These are phyloP conservation scores for Peronosclerospora sorghi DNA, from an alignment of 352 stramenopile species.

Conservation along the genomic window DNA sequence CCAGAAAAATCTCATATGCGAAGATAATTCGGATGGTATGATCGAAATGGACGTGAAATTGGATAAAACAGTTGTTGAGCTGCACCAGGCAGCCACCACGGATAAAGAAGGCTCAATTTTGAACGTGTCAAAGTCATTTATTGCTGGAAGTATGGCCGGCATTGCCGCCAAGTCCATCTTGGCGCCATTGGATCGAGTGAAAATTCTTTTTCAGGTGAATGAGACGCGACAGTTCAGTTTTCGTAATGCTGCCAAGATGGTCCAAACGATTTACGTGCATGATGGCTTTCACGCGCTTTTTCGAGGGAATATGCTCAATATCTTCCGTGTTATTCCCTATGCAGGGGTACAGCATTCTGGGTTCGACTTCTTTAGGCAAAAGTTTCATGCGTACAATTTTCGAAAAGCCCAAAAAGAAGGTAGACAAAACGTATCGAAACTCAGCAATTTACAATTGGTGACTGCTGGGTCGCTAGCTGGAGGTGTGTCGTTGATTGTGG, in stretches of 20 bases:
- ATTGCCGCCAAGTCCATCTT: slow-evolving; percentile 70
- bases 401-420: slow-evolving; percentile 27
- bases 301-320: slow-evolving; percentile 66
- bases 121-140: slow-evolving; percentile 75
- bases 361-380: slow-evolving; percentile 73
- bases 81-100: slow-evolving; percentile 1
- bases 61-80: slow-evolving; percentile 8
- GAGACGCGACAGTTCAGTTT: slow-evolving; percentile 65
- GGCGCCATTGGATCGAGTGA: slow-evolving; percentile 69
- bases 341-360: slow-evolving; percentile 72
- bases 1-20: not conserved
- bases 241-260: slow-evolving; percentile 50
- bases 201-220: slow-evolving; percentile 81
- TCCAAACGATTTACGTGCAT: slow-evolving; percentile 51
- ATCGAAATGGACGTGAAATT: slow-evolving; percentile 8
- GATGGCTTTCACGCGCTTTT: slow-evolving; percentile 67
- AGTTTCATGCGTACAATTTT: slow-evolving; percentile 75
- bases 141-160: slow-evolving; percentile 57
- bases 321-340: slow-evolving; percentile 69
- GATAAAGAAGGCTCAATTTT: slow-evolving; percentile 35
- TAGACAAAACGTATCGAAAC: slow-evolving; percentile 34
- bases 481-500: slow-evolving; percentile 55
- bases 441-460: slow-evolving; percentile 69
- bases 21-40: slow-evolving; percentile 18
- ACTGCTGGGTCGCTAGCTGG: slow-evolving; percentile 61